Base-by-base conservation (phyloP, 2,329 filamentous ascomycete species). In the Parascedosporium putredinis region DNA sequence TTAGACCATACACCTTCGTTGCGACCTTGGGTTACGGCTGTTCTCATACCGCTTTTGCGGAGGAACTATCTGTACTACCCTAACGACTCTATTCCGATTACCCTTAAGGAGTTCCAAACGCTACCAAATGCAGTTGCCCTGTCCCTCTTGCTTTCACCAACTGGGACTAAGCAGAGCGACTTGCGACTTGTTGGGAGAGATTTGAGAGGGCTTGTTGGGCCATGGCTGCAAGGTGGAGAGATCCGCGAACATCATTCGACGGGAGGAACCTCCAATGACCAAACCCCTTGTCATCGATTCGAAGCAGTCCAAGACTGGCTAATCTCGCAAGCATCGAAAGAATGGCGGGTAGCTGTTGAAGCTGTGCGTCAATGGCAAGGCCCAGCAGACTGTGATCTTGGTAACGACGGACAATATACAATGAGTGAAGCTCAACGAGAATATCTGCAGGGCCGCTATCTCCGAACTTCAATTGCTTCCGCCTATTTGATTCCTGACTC, bases 301-400 rank as follows among this genome's bases (percentile, higher is more conserved):
- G 81, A 87, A 54, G 72, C 77, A 54, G 70, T 84, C 3, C 78
- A 86, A 48, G 70, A 75, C 50, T 90, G 85, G 84, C 70, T 91
- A 34, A 70, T 76, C 12, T 60, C 67, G 2, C 77, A 80, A 53
- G 80, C 84, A 1, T 68, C 70, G 3, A 70, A 69, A 18, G 75
- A 79, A 14, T 84, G 87, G 73, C 67, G 64, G 23, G 68, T 81
- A n/a, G 76, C 79, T n/a, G 70, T 81, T 27, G 71, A 73, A 45
- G 80, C 76, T 6, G 68, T 89, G 29, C 75, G 81, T 53, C 76
- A 85, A 55, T 91, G 86, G 86, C 79, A 83, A 57, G 86, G 86
- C 0, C 84, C 85, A 1, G 69, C 70, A 5, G 86, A 90, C 58
- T 73, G 84, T 44, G 83, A 89, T 55, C 62, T 88, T 4, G 83